A percentile compares a stretch with the other conserved stretches of the same genome.
These are phyloP conservation scores for Coemansia sp. DNA, from an alignment of 192 early-diverging fungal species.

Conservation along the genomic window DNA sequence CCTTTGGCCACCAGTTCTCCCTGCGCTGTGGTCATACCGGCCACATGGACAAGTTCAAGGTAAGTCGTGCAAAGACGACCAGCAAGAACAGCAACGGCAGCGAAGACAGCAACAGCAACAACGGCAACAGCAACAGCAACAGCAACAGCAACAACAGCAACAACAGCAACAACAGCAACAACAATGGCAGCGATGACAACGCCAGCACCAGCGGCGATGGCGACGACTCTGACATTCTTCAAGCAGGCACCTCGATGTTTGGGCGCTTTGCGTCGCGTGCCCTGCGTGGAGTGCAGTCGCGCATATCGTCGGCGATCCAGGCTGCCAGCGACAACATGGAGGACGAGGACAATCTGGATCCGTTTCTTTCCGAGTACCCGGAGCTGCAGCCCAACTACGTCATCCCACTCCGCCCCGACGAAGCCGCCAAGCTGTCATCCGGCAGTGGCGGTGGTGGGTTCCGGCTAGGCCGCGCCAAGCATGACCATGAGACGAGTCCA, in stretches of 20 bases:
- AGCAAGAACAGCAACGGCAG: neutral
- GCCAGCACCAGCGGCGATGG: constrained; percentile 2
- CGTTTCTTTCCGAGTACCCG: constrained; percentile 30
- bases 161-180: constrained; percentile 8
- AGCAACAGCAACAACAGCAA: too few species aligned
- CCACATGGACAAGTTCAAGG: constrained; percentile 68
- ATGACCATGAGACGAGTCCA: constrained; percentile 83
- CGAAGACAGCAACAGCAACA: constrained; percentile 1
- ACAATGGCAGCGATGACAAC: too few species aligned
- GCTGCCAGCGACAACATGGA: constrained; percentile 43
- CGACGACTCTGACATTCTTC: constrained; percentile 24
- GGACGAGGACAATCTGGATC: constrained; percentile 34
- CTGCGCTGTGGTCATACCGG: constrained; percentile 90
- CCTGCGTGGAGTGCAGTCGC: constrained; percentile 44
- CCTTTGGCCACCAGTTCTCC: constrained; percentile 95
- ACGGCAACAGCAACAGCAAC: neutral
- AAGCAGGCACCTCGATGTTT: constrained; percentile 40
- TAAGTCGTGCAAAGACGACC: constrained; percentile 20
- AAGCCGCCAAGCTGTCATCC: neutral
- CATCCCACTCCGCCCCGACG: neutral
- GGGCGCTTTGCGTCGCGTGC: constrained; percentile 47
- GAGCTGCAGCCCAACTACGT: constrained; percentile 42
- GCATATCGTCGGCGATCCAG: constrained; percentile 48
- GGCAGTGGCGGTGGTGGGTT: constrained; percentile 16
- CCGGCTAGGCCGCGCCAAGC: constrained; percentile 41